Evolutionary conservation across 1,284 basidiomycete species (phyloP).

Genomic region (Ustilago trichophora): DNA sequence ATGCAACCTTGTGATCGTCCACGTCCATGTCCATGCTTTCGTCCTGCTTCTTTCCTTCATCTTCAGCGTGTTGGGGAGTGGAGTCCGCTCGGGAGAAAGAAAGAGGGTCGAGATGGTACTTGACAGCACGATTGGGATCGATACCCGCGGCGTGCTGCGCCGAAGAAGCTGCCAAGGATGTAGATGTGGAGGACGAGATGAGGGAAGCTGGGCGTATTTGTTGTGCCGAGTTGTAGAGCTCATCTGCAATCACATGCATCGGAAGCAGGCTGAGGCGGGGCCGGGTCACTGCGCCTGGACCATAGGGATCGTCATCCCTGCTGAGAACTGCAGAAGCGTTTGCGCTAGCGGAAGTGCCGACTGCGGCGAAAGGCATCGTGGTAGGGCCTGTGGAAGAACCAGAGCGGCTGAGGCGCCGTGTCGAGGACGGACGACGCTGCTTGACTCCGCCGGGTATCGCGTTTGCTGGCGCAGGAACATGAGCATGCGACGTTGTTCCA

Average conservation of each 20-base stretch:
- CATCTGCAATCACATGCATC: conserved; percentile 27
- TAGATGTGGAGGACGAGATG: conserved; percentile 25
- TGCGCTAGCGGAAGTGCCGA: conserved; percentile 7
- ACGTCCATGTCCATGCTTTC: conserved; percentile 5
- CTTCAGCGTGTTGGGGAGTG: no score
- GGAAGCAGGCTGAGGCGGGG: conserved; percentile 41
- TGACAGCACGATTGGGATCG: conserved; percentile 21
- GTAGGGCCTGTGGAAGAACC: conserved; percentile 46
- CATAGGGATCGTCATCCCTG: conserved; percentile 41
- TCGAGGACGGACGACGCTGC: conserved; percentile 32
- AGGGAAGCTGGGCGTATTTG: conserved; percentile 19
- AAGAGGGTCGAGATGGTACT: conserved; percentile 24
- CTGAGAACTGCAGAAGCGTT: no score
- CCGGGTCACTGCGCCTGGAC: conserved; percentile 46
- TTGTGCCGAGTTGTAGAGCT: conserved; percentile 28
- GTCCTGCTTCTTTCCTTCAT: background rate
- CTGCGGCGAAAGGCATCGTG: conserved; percentile 27
- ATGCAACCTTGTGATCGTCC: conserved; percentile 2
- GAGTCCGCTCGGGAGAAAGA: background rate
- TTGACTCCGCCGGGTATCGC: conserved; percentile 12
- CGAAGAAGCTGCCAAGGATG: conserved; percentile 21
- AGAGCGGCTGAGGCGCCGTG: conserved; percentile 33
- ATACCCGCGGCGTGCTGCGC: conserved; percentile 11
- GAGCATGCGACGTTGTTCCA: conserved; percentile 1
- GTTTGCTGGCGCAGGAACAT: conserved; percentile 13